Conservation (phyloP, 495 filamentous ascomycete genomes). For the Filosporella fistucella region DNA sequence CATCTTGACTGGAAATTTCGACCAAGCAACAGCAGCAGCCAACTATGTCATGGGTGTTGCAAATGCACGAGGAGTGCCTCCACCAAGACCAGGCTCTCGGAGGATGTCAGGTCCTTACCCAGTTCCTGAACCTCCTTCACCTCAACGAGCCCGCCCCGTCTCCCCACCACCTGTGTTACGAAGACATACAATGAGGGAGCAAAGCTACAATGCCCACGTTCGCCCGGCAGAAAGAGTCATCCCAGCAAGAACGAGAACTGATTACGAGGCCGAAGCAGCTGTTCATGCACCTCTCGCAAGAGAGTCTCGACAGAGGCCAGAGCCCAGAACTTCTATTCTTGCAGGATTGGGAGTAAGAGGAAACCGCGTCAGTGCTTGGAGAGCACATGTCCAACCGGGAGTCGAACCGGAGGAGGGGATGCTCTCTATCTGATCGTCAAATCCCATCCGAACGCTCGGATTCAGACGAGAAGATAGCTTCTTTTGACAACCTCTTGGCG, state of each 20-base stretch:
- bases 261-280: slow-evolving; percentile 19
- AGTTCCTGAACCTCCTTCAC: not conserved
- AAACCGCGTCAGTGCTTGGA: slow-evolving; percentile 22
- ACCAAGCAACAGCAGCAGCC: slow-evolving; percentile 21
- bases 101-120: slow-evolving; percentile 16
- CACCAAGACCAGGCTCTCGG: slow-evolving; percentile 3
- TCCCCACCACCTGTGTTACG: slow-evolving; percentile 17
- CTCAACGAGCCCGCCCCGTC: slow-evolving; percentile 2
- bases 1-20: slow-evolving; percentile 16
- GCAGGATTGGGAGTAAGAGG: slow-evolving; percentile 18
- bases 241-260: slow-evolving; percentile 14
- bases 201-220: slow-evolving; percentile 15
- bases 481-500: no score
- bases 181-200: slow-evolving; percentile 18
- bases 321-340: slow-evolving; percentile 14
- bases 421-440: slow-evolving; percentile 14
- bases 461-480: no score
- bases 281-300: slow-evolving; percentile 16
- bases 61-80: slow-evolving; percentile 16
- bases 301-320: slow-evolving; percentile 1
- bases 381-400: slow-evolving; percentile 19
- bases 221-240: slow-evolving; percentile 17
- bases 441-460: no score
- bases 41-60: slow-evolving; percentile 23
- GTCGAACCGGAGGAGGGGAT: slow-evolving; percentile 23